phyloP scores from a whole-genome alignment of 2,329 filamentous ascomycete genomes.

The Cucurbitaria berberidis region DNA sequence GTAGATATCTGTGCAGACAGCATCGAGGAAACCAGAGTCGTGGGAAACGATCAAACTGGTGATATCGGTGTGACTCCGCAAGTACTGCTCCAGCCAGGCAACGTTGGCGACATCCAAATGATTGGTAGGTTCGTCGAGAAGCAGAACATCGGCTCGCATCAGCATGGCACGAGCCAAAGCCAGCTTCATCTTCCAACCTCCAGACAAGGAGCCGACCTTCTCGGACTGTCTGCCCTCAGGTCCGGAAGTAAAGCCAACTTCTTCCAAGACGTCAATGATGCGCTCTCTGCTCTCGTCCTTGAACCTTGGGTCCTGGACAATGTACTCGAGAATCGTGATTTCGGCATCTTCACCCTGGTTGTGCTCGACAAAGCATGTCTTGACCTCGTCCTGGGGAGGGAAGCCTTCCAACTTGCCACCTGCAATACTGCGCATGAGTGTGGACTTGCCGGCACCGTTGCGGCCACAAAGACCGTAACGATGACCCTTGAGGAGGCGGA shows the following conservation, averaged over 20 bases:
- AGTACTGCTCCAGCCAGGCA: conserved; percentile 92
- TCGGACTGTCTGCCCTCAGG: conserved; percentile 87
- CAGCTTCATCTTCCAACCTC: conserved; percentile 99
- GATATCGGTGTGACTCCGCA: conserved; percentile 94
- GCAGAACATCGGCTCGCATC: conserved; percentile 91
- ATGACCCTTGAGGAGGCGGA: conserved; percentile 93
- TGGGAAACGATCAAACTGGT: conserved; percentile 97
- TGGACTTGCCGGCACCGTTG: conserved; percentile 99
- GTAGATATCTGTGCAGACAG: conserved; percentile 98
- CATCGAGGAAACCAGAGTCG: conserved; percentile 96
- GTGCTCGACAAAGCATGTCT: conserved; percentile 98
- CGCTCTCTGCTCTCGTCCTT: conserved; percentile 77
- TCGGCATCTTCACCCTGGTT: conserved; percentile 98
- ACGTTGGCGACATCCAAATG: conserved; percentile 97
- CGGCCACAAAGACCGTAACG: conserved; percentile 96
- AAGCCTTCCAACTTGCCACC: conserved; percentile 97
- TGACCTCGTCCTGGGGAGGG: conserved; percentile 86
- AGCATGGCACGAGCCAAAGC: conserved; percentile 96
- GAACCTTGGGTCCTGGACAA: conserved; percentile 86
- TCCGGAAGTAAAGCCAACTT: conserved; percentile 92
- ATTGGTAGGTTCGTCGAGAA: conserved; percentile 98
- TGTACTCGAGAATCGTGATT: conserved; percentile 92
- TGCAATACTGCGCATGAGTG: conserved; percentile 95
- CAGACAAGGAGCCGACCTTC: conserved; percentile 91
- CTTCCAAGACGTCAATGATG: conserved; percentile 81